Base-by-base conservation (phyloP, 2,329 filamentous ascomycete genomes). In the Talaromyces sp. region DNA sequence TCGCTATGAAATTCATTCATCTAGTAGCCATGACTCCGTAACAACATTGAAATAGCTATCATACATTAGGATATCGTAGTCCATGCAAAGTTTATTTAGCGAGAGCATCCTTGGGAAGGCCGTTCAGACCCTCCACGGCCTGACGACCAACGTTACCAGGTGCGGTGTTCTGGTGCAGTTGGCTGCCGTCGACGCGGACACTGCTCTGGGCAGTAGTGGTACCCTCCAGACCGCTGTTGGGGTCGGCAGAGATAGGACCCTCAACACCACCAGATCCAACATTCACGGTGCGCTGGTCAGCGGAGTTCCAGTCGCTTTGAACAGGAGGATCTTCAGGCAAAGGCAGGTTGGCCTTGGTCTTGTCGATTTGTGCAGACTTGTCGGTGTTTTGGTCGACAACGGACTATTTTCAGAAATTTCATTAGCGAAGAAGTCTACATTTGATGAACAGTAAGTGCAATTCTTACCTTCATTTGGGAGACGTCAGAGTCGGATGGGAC, bases 271-370 rank as follows among this genome's bases (percentile, higher is more conserved):
- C 87, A 32, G 85, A 83, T 58, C 87, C 87, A 43, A 89, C 84
- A 67, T 90, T 88, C 67, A 89, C 85, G 51, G 77, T 89, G 57
- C 82, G 76, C 29, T 80, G 80, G 65, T 93, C 88, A 46, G 82
- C 78, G 0, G 87, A 90, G 70, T 92, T 86, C 81, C 86, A 91
- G 79, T 94, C 89, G 4, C 88, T 88, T n/a, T 84, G 76, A n/a
- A 75, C 77, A 1, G 89, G 88, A 19, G 90, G 90, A 61, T 92
- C 80, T 2, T 93, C 89, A 16, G 90, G 90, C 46, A 92, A 83
- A 47, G 89, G 88, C 29, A 95, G 85, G 74, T 91, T 90, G 71
- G 85, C 75, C 75, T 87, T 81, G 66, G 80, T 80, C 71, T 88
- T 75, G 47, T 86, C 82, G 68, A 92, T 87, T 72, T 87, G 77